A percentile compares a stretch with the other conserved stretches of the same genome.
phyloP scores from a whole-genome alignment of 352 stramenopile genomes.

The Pythium myriotylum region DNA sequence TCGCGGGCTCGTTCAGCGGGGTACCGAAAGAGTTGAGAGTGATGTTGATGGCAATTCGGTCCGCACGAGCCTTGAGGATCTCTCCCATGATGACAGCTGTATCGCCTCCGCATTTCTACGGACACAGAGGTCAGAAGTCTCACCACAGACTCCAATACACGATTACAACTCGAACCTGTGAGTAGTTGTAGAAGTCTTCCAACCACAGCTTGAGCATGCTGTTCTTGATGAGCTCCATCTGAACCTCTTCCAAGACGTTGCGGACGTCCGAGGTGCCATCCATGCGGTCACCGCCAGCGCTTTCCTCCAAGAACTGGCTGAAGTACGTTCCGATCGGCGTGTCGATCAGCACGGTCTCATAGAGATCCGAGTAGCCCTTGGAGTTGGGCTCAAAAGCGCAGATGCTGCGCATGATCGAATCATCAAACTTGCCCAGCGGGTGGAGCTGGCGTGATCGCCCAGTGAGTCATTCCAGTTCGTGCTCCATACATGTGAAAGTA shows the following conservation, averaged over 20 bases:
- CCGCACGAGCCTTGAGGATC: conserved; percentile 93
- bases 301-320: conserved; percentile 96
- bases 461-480: neutral
- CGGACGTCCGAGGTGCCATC: conserved; percentile 89
- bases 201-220: conserved; percentile 98
- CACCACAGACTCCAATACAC: too few species aligned
- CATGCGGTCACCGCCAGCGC: conserved; percentile 79
- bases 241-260: conserved; percentile 98
- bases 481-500: neutral
- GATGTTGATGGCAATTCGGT: conserved; percentile 99
- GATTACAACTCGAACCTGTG: conserved; percentile 46
- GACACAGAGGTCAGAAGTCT: neutral
- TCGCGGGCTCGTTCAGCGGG: conserved; percentile 91
- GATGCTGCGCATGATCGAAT: conserved; percentile 99
- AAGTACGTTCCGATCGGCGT: conserved; percentile 99
- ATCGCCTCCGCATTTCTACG: conserved; percentile 93
- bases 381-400: conserved; percentile 97
- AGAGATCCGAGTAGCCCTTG: conserved; percentile 98
- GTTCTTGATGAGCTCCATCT: conserved; percentile 99
- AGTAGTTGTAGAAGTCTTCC: conserved; percentile 95
- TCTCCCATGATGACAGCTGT: conserved; percentile 98
- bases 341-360: conserved; percentile 99
- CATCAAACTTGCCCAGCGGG: conserved; percentile 98
- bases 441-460: conserved; percentile 85
- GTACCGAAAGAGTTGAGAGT: conserved; percentile 99